Percentiles rank a stretch among this genome's conserved stretches.
Conservation (phyloP, 1,284 basidiomycete genomes). For the Ganoderma resinaceum region DNA sequence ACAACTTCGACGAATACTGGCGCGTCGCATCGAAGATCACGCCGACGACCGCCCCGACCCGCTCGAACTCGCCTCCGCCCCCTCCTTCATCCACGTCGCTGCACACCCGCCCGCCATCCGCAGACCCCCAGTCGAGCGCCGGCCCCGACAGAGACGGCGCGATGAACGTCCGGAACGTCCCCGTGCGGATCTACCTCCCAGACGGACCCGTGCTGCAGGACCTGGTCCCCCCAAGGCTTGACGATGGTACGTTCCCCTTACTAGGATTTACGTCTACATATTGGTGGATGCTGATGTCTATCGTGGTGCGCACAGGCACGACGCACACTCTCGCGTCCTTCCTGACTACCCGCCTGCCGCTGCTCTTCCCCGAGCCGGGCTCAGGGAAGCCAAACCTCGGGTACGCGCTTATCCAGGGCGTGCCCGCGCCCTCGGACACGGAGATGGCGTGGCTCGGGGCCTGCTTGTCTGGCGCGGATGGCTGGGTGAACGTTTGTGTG, state of each 20-base stretch:
- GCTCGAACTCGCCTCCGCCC: conserved; percentile 59
- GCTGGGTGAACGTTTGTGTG: conserved; percentile 91
- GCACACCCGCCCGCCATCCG: conserved; percentile 72
- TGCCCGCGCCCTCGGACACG: conserved; percentile 84
- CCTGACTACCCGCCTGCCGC: conserved; percentile 66
- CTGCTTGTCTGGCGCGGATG: conserved; percentile 91
- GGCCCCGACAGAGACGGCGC: conserved; percentile 74
- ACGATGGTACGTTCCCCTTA: conserved; percentile 58
- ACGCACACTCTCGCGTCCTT: conserved; percentile 67
- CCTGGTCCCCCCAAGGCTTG: conserved; percentile 79
- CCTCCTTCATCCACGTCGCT: conserved; percentile 58
- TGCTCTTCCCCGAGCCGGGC: conserved; percentile 62
- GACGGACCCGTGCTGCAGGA: conserved; percentile 93
- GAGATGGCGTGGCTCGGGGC: conserved; percentile 95
- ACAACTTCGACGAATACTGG: conserved; percentile 96
- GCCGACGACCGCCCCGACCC: conserved; percentile 64
- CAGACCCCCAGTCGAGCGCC: conserved; percentile 57
- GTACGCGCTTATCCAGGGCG: conserved; percentile 86
- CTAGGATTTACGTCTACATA: background rate
- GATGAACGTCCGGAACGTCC: conserved; percentile 86
- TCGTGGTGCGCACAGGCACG: conserved; percentile 50
- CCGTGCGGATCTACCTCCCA: conserved; percentile 90
- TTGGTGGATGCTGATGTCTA: background rate
- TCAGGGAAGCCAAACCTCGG: conserved; percentile 52
- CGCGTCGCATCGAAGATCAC: conserved; percentile 89